Conservation (phyloP, 2,329 filamentous ascomycete genomes). For the Plectosphaerella cucumerina region DNA sequence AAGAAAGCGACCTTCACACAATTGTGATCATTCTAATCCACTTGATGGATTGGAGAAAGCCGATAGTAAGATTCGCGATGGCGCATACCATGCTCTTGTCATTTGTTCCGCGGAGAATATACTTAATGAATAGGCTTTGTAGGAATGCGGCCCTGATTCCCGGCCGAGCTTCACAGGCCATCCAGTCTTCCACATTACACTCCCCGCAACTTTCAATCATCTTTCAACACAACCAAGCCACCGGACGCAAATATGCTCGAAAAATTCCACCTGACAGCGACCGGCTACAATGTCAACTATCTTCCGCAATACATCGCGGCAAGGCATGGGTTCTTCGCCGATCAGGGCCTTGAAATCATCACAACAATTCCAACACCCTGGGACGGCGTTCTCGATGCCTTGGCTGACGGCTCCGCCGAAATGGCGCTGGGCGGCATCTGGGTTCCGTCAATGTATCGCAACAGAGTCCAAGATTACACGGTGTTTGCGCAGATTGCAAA, state of each 20-base stretch:
- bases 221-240: no score
- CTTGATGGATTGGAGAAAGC: no score
- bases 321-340: constrained; percentile 22
- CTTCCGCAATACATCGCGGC: constrained; percentile 24
- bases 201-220: no score
- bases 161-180: no score
- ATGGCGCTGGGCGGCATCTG: constrained; percentile 9
- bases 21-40: no score
- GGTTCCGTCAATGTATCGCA: constrained; percentile 11
- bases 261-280: constrained; percentile 17
- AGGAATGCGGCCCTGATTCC: no score
- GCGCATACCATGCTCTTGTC: no score
- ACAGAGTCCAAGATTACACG: constrained; percentile 5
- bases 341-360: constrained; percentile 21
- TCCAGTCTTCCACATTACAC: no score
- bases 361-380: constrained; percentile 21
- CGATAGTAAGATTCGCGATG: no score
- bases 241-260: not conserved
- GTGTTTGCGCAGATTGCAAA: constrained; percentile 11
- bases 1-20: no score
- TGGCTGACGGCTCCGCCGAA: constrained; percentile 15
- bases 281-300: constrained; percentile 23
- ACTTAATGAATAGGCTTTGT: no score
- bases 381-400: constrained; percentile 18
- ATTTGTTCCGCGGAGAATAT: no score